A percentile compares a stretch with the other conserved stretches of the same genome.
These are phyloP conservation scores for Colletotrichum horii DNA, from an alignment of 2,329 filamentous ascomycete genomes.

Conservation along the genomic window DNA sequence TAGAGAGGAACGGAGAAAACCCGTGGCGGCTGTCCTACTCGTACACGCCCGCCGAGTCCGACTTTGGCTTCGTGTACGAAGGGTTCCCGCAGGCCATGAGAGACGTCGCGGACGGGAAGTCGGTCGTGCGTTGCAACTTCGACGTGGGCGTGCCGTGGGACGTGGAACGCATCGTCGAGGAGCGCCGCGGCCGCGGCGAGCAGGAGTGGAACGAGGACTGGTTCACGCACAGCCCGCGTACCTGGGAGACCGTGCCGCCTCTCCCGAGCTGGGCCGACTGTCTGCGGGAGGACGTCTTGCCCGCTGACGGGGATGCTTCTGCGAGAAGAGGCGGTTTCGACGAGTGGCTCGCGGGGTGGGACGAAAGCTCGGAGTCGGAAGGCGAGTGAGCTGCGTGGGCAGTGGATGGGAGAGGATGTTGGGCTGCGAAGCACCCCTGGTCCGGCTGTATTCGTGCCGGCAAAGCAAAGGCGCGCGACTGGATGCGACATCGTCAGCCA, in stretches of 20 bases:
- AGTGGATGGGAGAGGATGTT: background rate
- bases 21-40: no score
- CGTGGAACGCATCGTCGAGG: background rate
- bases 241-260: background rate
- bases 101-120: background rate
- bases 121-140: background rate
- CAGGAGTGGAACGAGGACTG: background rate
- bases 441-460: background rate
- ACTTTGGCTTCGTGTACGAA: background rate
- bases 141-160: background rate
- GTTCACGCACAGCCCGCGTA: background rate
- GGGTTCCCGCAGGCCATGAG: background rate
- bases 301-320: no score
- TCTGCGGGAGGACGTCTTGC: background rate
- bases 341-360: no score
- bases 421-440: background rate
- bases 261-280: background rate
- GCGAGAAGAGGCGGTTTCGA: no score
- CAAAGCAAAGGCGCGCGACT: background rate
- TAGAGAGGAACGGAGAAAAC: background rate
- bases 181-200: background rate
- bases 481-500: background rate
- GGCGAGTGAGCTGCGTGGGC: background rate
- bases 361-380: no score
- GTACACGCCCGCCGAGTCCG: no score